Conservation (phyloP, 2,329 filamentous ascomycete species). For the Achaetomium macrosporum region DNA sequence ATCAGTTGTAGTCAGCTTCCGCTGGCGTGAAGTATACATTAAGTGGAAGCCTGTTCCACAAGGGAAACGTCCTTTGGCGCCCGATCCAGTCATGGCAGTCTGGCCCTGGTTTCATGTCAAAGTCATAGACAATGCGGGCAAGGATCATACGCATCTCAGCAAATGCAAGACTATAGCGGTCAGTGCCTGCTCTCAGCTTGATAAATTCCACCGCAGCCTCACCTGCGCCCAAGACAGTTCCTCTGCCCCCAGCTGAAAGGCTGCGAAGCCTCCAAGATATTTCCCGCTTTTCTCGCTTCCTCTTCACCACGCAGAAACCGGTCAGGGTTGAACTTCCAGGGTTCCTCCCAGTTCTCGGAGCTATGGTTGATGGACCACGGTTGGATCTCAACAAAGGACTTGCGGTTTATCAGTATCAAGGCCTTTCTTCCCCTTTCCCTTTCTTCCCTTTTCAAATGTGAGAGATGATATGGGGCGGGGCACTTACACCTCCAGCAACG, state of each 20-base stretch:
- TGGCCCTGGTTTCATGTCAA: slow-evolving; percentile 37
- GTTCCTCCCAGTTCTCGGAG: slow-evolving; percentile 31
- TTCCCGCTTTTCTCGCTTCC: slow-evolving; percentile 24
- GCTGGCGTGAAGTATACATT: slow-evolving; percentile 4
- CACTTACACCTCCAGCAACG: slow-evolving; percentile 22
- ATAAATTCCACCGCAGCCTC: slow-evolving; percentile 10
- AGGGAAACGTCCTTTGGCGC: slow-evolving; percentile 18
- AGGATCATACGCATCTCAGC: slow-evolving; percentile 44
- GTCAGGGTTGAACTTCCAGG: slow-evolving; percentile 32
- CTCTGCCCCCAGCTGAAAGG: slow-evolving; percentile 36
- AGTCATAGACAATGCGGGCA: slow-evolving; percentile 39
- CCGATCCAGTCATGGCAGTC: slow-evolving; percentile 33
- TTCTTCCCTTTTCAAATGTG: too few species aligned
- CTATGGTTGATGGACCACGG: slow-evolving; percentile 31
- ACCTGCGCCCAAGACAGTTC: slow-evolving; percentile 39
- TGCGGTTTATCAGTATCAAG: neutral
- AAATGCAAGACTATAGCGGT: slow-evolving; percentile 33
- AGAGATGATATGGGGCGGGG: too few species aligned
- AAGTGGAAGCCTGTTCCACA: slow-evolving; percentile 10
- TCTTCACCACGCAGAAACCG: slow-evolving; percentile 27
- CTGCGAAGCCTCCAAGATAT: slow-evolving; percentile 28
- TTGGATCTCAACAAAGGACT: slow-evolving; percentile 26
- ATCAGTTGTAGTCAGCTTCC: too few species aligned
- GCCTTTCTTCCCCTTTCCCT: neutral
- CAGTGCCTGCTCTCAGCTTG: neutral